Base-by-base conservation (phyloP, 2,329 filamentous ascomycete genomes). In the Xylaria sp. region DNA sequence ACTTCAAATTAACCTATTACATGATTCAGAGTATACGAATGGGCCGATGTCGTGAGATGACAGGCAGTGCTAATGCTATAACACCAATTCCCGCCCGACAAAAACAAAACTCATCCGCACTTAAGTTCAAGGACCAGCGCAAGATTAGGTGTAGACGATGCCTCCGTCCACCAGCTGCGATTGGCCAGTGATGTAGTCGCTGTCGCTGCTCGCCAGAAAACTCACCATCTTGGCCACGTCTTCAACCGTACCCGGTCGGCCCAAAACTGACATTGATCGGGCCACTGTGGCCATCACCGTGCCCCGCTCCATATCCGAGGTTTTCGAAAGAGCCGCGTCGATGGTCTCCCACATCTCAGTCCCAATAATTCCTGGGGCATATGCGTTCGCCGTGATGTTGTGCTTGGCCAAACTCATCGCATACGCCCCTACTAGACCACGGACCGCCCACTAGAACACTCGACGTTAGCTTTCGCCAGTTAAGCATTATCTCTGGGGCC, bases 331-430 rank as follows among this genome's bases (percentile, higher is more conserved):
- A 59, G 83, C 82, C 64, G 85, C 82, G 62, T 90, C 88, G 55
- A 90, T 89, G 2, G 85, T 70, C 46, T 90, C 87, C 87, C 87
- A 90, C 87, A 90, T 90, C 0, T 79, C 77, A 0, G 87, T 90
- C 0, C 83, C 86, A 0, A 90, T 86, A 48, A 90, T 88, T 0
- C 88, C 88, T 0, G 88, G 88, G 0, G 86, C 87, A 68, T 90
- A 90, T 0, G 83, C 82, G 66, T 90, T 90, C 19, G 84, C 87
- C 0, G 85, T 89, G 71, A 91, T 90, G 60, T 85, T 79, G 70
- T 90, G 82, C 47, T 76, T 73, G 0, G 87, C 87, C 74, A 90
- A 79, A 64, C 89, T 87, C 80, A 88, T 85, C 0, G 88, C 87
- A 64, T 88, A 88, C 0, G 82, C 84, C 72, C 90, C 87, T 0